Evolutionary conservation across 768 basidiomycete genomes (phyloP).

Genomic region (Pleurotus giganteus): DNA sequence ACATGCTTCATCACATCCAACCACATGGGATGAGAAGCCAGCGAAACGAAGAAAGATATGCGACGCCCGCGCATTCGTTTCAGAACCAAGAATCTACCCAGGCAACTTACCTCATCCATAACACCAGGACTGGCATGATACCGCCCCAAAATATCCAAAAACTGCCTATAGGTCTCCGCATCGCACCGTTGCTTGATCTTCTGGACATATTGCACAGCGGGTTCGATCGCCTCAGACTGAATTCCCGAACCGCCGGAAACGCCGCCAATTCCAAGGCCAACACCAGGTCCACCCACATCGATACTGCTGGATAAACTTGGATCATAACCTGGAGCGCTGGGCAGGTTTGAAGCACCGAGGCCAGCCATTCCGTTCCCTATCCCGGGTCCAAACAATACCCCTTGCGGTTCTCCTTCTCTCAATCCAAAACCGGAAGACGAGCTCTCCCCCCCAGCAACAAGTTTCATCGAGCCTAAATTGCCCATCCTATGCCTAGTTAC

Average conservation of each 20-base stretch:
- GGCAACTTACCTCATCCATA: constrained; percentile 51
- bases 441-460: not conserved
- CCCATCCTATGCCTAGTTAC: not conserved
- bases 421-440: not conserved
- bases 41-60: not conserved
- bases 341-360: not conserved
- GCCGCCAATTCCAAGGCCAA: too few relatives aligned
- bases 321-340: not conserved
- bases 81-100: not conserved
- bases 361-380: not conserved
- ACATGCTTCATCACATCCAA: too few relatives aligned
- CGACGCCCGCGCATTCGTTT: too few relatives aligned
- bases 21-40: not conserved
- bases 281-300: not conserved
- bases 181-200: constrained; percentile 96
- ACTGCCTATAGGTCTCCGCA: constrained; percentile 80
- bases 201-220: constrained; percentile 92
- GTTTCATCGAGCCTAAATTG: not conserved
- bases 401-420: not conserved
- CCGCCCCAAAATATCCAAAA: constrained; percentile 70
- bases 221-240: constrained; percentile 47
- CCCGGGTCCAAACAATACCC: not conserved
- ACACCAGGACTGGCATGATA: constrained; percentile 56
- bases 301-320: not conserved
- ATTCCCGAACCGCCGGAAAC: not conserved